A percentile compares a stretch with the other conserved stretches of the same genome.
phyloP scores from a whole-genome alignment of 495 filamentous ascomycete species.

The Daldinia decipiens region DNA sequence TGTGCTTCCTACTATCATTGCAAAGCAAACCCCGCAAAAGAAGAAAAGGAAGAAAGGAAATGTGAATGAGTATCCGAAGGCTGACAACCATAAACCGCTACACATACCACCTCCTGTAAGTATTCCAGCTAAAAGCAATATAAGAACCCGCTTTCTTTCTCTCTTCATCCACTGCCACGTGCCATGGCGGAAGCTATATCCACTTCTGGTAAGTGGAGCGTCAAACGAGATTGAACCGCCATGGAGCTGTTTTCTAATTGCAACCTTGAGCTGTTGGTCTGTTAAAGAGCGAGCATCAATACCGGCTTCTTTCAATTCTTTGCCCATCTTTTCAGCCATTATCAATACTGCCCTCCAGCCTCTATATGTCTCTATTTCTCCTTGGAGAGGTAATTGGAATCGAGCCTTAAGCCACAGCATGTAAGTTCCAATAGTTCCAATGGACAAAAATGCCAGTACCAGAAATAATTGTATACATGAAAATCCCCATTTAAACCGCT shows the following conservation, averaged over 20 bases:
- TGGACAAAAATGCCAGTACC: neutral
- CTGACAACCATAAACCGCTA: neutral
- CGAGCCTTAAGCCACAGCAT: conserved; percentile 29
- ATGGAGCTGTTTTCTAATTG: conserved; percentile 18
- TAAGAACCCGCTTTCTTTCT: conserved; percentile 5
- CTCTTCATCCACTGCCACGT: conserved; percentile 3
- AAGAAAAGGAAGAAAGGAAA: neutral
- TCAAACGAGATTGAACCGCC: conserved; percentile 36
- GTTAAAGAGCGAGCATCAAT: conserved; percentile 28
- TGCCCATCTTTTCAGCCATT: conserved; percentile 27
- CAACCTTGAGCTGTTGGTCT: conserved; percentile 23
- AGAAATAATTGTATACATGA: conserved; percentile 31
- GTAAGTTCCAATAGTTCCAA: conserved; percentile 32
- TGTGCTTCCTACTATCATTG: conserved; percentile 5
- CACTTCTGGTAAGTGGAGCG: conserved; percentile 1
- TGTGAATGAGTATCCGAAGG: too few species aligned
- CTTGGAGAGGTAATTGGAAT: conserved; percentile 20
- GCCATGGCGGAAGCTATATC: conserved; percentile 13
- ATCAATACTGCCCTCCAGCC: conserved; percentile 28
- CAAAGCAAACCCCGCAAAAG: neutral
- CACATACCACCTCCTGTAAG: neutral
- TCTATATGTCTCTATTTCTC: conserved; percentile 17
- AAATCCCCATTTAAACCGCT: conserved; percentile 35
- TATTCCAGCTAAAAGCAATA: neutral
- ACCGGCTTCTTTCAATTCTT: conserved; percentile 20